A percentile compares a stretch with the other conserved stretches of the same genome.
phyloP scores from a whole-genome alignment of 495 filamentous ascomycete species.

The Neurospora cerealis region DNA sequence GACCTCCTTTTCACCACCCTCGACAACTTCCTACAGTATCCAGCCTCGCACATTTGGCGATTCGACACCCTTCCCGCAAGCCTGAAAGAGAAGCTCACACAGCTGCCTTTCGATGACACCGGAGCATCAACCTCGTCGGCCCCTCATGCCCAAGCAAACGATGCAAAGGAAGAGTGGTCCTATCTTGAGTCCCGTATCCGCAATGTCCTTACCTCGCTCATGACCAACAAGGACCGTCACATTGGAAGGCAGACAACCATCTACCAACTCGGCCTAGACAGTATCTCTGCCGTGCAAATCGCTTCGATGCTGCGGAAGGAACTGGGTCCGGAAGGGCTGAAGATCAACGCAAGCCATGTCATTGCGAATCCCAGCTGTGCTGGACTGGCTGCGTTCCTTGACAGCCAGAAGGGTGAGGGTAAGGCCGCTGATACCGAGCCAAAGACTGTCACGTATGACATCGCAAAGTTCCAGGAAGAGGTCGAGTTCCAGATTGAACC shows the following conservation, averaged over 20 bases:
- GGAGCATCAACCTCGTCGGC: not conserved
- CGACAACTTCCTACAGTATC: slow-evolving; percentile 20
- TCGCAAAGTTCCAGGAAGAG: slow-evolving; percentile 21
- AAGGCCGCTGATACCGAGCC: not conserved
- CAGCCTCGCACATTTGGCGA: slow-evolving; percentile 18
- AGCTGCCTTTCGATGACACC: not conserved
- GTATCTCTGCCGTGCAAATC: slow-evolving; percentile 74
- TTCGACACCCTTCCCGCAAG: not conserved
- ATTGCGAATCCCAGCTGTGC: slow-evolving; percentile 49
- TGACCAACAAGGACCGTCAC: slow-evolving; percentile 35
- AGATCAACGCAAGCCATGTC: slow-evolving; percentile 55
- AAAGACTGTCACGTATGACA: slow-evolving; percentile 33
- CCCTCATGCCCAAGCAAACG: not conserved
- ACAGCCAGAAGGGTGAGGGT: slow-evolving; percentile 1
- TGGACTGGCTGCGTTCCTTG: slow-evolving; percentile 30
- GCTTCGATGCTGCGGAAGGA: slow-evolving; percentile 49
- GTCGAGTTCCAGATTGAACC: slow-evolving; percentile 23
- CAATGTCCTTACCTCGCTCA: slow-evolving; percentile 46
- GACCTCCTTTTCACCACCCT: slow-evolving; percentile 40
- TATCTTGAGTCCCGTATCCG: slow-evolving; percentile 40
- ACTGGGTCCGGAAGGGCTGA: slow-evolving; percentile 24
- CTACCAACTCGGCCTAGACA: slow-evolving; percentile 79
- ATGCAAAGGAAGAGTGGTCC: slow-evolving; percentile 33
- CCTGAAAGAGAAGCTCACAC: not conserved
- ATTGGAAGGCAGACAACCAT: slow-evolving; percentile 57